Evolutionary conservation across 2,329 filamentous ascomycete species (phyloP), one percentile per base, ranked within the genome.

Genomic region (Meredithiella fracta): DNA sequence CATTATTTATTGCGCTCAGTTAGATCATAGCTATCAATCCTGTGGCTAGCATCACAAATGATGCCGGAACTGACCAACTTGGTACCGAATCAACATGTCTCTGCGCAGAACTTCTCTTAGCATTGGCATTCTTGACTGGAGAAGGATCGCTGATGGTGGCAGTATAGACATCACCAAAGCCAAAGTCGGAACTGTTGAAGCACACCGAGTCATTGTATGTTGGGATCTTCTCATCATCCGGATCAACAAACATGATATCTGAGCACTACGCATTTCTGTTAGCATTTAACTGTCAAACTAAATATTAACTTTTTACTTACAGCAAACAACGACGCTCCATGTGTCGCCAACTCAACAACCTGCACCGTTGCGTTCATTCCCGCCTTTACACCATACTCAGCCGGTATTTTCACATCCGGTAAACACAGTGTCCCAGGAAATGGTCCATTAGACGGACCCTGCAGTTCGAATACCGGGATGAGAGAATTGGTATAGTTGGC

Each of bases 341-440:
- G 86, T 58, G 83, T 72, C 14, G 86, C 86, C 6, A 77, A 68
- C 70, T 89, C 84, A 22, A 91, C 79, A 1, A 91, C 68, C 66
- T 91, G 86, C 58, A 91, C 86, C 0, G 86, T 90, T 11, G 85
- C 85, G 64, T 86, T 83, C 68, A 90, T 83, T 6, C 87, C 87
- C 0, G 79, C 70, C 25, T 82, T 78, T 26, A 84, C 51, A 11
- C 80, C 1, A 67, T 77, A 51, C 78, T 69, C 60, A 82, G 80
- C 3, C 72, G 72, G 0, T 85, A 87, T 51, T 90, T 70, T 1
- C 83, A 83, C 0, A 91, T 81, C 65, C 90, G 86, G 85, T 50
- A 94, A 68, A 64, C 88, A 94, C 63, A 92, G 78, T 1, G 79
- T 82, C 56, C 86, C 86, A 1, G 83, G 82, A 65, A 88, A 94